Conservation (phyloP, 2,329 filamentous ascomycete species). For the Calycina marina region DNA sequence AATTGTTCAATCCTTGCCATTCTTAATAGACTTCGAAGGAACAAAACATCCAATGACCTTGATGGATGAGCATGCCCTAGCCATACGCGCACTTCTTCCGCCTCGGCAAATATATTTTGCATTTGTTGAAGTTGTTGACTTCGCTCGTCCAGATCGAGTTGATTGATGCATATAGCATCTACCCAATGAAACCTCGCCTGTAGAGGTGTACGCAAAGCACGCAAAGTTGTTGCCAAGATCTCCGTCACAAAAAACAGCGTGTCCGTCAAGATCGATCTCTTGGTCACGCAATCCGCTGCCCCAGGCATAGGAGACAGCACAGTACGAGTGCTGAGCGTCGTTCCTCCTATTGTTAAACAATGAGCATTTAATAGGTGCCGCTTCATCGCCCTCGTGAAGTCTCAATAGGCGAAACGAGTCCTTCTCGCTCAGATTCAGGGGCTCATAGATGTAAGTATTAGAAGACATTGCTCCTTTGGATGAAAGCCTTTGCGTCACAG, state of each 20-base stretch:
- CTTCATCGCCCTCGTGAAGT: not conserved
- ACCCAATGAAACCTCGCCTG: slow-evolving; percentile 4
- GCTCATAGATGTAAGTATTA: too few relatives aligned
- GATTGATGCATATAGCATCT: slow-evolving; percentile 7
- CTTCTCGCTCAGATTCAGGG: not conserved
- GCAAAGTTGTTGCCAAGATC: slow-evolving; percentile 4
- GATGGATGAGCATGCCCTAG: not conserved
- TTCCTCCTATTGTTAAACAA: not conserved
- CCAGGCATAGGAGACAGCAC: slow-evolving; percentile 9
- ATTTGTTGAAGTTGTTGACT: slow-evolving; percentile 5
- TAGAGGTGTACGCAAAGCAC: not conserved
- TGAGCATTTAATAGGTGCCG: not conserved
- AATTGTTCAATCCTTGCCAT: too few relatives aligned
- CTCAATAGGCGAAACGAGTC: not conserved
- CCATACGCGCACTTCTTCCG: not conserved
- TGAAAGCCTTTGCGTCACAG: too few relatives aligned
- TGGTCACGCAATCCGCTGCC: slow-evolving; percentile 1
- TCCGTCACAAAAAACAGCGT: not conserved
- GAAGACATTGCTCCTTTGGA: too few relatives aligned
- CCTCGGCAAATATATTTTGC: slow-evolving; percentile 1
- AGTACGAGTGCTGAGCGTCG: slow-evolving; percentile 2
- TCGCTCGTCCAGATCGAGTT: slow-evolving; percentile 3
- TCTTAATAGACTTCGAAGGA: too few relatives aligned
- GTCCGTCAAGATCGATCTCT: slow-evolving; percentile 2
- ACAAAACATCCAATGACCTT: not conserved